These are phyloP conservation scores for Berkeleyomyces basicola DNA, from an alignment of 2,329 filamentous ascomycete species.

Conservation along the genomic window DNA sequence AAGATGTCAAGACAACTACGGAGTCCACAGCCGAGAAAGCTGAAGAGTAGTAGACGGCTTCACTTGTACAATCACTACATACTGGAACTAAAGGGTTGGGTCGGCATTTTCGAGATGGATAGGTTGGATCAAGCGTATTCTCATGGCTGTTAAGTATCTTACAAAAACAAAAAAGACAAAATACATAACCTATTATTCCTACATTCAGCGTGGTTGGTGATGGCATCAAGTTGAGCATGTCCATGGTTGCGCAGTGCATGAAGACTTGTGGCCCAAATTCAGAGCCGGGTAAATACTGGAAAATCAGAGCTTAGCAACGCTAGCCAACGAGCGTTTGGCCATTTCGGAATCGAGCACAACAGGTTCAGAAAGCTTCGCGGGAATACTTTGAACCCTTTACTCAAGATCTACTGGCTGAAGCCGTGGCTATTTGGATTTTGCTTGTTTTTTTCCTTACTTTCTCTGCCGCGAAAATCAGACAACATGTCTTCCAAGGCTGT, in stretches of 20 bases:
- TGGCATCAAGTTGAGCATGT: neutral
- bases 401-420: neutral
- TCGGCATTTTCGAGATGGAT: neutral
- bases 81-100: neutral
- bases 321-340: constrained; percentile 1
- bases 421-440: neutral
- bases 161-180: no score
- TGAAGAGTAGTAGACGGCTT: neutral
- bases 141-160: no score
- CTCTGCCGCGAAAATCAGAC: constrained; percentile 17
- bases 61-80: neutral
- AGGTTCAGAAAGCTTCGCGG: neutral
- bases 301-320: neutral
- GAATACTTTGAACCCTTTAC: neutral
- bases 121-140: no score
- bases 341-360: constrained; percentile 2
- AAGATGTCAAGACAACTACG: neutral
- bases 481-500: constrained; percentile 46
- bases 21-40: neutral
- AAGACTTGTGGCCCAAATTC: neutral
- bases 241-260: neutral
- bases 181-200: neutral
- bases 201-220: neutral
- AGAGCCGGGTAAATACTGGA: neutral
- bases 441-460: neutral